These are phyloP conservation scores for Pinus tabuliformis DNA, from an alignment of 75 land plant genomes.

Conservation along the genomic window DNA sequence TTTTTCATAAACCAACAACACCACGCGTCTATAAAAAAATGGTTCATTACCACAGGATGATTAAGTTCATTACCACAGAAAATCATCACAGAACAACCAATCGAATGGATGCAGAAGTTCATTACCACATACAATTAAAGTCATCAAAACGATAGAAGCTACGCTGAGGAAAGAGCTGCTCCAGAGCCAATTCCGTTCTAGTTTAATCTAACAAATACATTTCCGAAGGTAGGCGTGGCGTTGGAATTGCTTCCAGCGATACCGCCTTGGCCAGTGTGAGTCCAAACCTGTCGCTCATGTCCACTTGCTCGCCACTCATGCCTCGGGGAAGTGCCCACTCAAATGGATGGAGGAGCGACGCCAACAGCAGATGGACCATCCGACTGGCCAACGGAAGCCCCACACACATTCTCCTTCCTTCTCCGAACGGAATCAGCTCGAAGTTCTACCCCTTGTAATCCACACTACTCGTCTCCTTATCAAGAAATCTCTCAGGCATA, in stretches of 20 bases:
- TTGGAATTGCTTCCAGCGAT: neutral
- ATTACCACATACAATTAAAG: too few relatives aligned
- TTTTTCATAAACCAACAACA: too few relatives aligned
- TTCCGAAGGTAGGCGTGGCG: slow-evolving; percentile 7
- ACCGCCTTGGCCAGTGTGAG: slow-evolving; percentile 2
- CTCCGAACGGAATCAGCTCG: slow-evolving; percentile 16
- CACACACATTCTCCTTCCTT: slow-evolving; percentile 16
- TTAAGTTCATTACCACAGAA: too few relatives aligned
- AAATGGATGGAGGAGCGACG: slow-evolving; percentile 11
- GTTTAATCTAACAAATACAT: neutral
- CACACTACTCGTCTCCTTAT: neutral
- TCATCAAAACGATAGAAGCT: too few relatives aligned
- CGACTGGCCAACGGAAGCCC: slow-evolving; percentile 13
- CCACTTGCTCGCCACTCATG: neutral
- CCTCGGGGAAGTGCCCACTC: neutral
- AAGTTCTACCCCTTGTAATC: slow-evolving; percentile 9
- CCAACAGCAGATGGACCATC: slow-evolving; percentile 18
- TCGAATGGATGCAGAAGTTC: too few relatives aligned
- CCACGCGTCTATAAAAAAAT: too few relatives aligned
- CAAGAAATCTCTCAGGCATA: slow-evolving; percentile 20
- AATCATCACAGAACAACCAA: too few relatives aligned
- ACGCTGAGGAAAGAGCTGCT: too few relatives aligned
- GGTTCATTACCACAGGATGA: too few relatives aligned
- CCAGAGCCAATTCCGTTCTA: too few relatives aligned
- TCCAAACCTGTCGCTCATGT: slow-evolving; percentile 20